phyloP scores from a whole-genome alignment of 371 early-diverging fungal genomes.

The Rhizopus delemar region DNA sequence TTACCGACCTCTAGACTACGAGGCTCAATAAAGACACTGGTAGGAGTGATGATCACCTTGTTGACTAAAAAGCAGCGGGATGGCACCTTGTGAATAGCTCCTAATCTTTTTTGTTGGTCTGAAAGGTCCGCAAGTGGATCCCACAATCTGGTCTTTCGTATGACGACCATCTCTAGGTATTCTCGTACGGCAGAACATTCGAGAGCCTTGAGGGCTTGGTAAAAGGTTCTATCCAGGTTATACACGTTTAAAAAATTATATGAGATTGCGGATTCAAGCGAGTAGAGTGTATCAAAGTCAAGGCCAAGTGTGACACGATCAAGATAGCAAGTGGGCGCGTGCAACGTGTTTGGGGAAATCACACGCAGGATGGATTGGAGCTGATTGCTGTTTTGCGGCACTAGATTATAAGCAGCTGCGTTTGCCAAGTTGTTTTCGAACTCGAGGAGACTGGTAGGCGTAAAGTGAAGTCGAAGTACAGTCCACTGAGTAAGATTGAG shows the following conservation, averaged over 20 bases:
- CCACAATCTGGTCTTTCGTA: constrained; percentile 35
- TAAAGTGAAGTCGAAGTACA: constrained; percentile 37
- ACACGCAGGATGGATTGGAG: constrained; percentile 5
- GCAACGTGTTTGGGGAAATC: background rate
- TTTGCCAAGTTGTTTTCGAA: constrained; percentile 31
- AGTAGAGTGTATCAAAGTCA: constrained; percentile 46
- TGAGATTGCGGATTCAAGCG: constrained; percentile 49
- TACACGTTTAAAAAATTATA: constrained; percentile 39
- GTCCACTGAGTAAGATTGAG: constrained; percentile 40
- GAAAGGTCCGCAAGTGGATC: constrained; percentile 9
- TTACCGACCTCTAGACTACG: constrained; percentile 64
- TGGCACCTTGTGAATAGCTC: constrained; percentile 10
- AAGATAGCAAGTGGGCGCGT: constrained; percentile 22
- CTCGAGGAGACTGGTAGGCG: background rate
- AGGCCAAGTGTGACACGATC: constrained; percentile 23
- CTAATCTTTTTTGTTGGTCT: no score
- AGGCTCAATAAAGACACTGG: constrained; percentile 56
- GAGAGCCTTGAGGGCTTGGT: constrained; percentile 23
- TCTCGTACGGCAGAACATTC: constrained; percentile 30
- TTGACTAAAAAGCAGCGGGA: no score
- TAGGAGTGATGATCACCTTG: constrained; percentile 64
- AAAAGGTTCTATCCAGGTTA: constrained; percentile 44
- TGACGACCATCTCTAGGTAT: constrained; percentile 37
- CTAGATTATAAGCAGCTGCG: constrained; percentile 45
- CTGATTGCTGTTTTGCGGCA: constrained; percentile 19